Conservation (phyloP, 2,329 filamentous ascomycete genomes). For the Talaromyces sp. region DNA sequence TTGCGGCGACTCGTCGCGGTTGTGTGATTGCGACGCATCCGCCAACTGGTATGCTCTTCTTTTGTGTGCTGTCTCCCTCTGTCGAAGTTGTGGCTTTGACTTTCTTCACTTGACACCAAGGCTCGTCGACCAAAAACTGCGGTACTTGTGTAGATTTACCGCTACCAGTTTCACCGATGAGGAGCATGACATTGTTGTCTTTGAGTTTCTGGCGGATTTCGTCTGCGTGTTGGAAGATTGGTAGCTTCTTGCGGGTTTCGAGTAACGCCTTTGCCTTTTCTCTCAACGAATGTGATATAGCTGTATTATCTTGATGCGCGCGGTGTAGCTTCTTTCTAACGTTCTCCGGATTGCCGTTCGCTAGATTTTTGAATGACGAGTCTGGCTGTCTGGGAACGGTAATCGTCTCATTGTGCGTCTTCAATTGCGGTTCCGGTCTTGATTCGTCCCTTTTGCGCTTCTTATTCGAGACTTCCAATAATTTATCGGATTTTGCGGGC, state of each 20-base stretch:
- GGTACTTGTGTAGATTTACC: constrained; percentile 97
- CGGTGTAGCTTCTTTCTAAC: not conserved
- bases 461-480: constrained; percentile 21
- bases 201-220: constrained; percentile 65
- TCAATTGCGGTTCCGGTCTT: not conserved
- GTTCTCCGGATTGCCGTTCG: not conserved
- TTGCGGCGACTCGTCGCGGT: constrained; percentile 88
- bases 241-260: constrained; percentile 62
- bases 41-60: constrained; percentile 56
- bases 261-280: constrained; percentile 49
- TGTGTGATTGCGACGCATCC: constrained; percentile 92
- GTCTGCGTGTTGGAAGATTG: constrained; percentile 72
- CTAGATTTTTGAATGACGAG: not conserved
- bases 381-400: not conserved
- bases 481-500: constrained; percentile 22
- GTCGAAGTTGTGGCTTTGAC: constrained; percentile 43
- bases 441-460: constrained; percentile 34
- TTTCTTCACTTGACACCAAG: constrained; percentile 68
- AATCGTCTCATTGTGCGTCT: constrained; percentile 8
- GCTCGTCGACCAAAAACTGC: constrained; percentile 76
- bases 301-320: not conserved
- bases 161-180: constrained; percentile 92
- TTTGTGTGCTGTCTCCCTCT: constrained; percentile 23
- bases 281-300: constrained; percentile 29
- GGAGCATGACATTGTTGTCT: constrained; percentile 69